phyloP scores from a whole-genome alignment of 495 filamentous ascomycete genomes.

The Xylaria palmicola region DNA sequence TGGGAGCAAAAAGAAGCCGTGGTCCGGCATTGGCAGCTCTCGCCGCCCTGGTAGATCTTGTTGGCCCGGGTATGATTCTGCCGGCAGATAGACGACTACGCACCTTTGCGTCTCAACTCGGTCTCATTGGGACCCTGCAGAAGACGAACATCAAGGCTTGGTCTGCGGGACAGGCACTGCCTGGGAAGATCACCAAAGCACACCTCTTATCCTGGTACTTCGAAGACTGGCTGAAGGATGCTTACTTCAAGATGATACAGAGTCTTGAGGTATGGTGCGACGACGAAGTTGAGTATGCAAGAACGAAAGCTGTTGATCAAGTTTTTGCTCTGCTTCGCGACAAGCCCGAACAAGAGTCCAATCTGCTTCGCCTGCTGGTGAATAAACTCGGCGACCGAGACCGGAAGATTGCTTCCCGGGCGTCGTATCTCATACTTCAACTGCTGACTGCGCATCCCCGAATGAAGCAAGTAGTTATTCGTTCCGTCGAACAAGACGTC shows the following conservation, averaged over 20 bases:
- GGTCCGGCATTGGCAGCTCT: constrained; percentile 92
- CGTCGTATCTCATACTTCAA: constrained; percentile 90
- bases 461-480: constrained; percentile 88
- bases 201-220: constrained; percentile 89
- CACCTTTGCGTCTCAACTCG: constrained; percentile 76
- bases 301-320: constrained; percentile 79
- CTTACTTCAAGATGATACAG: constrained; percentile 88
- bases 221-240: constrained; percentile 89
- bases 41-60: constrained; percentile 87
- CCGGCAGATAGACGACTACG: constrained; percentile 78
- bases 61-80: constrained; percentile 81
- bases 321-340: constrained; percentile 87
- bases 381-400: constrained; percentile 95
- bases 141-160: constrained; percentile 54
- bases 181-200: constrained; percentile 63
- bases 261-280: constrained; percentile 86
- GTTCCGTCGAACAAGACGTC: constrained; percentile 78
- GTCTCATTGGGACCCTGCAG: constrained; percentile 66
- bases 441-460: constrained; percentile 81
- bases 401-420: constrained; percentile 89
- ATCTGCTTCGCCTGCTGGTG: constrained; percentile 83
- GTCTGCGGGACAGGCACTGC: constrained; percentile 64
- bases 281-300: constrained; percentile 90
- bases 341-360: constrained; percentile 96
- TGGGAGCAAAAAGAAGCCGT: constrained; percentile 86